These are phyloP conservation scores for Arachis monticola DNA, from an alignment of 331 rosid species.

Conservation along the genomic window DNA sequence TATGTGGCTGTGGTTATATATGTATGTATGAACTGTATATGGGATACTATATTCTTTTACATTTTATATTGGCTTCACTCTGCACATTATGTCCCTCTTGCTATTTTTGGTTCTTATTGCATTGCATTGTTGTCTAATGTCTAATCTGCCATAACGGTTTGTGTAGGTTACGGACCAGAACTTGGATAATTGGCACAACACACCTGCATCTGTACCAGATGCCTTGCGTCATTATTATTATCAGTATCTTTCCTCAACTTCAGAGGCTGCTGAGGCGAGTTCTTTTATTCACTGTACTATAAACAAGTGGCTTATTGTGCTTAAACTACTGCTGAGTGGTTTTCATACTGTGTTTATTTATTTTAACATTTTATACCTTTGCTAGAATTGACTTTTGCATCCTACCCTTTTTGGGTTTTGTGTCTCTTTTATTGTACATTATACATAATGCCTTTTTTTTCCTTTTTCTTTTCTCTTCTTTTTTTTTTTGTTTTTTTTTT, in stretches of 20 bases:
- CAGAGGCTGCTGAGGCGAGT: conserved; percentile 94
- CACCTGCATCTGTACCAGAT: conserved; percentile 94
- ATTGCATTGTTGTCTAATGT: not conserved
- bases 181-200: conserved; percentile 81
- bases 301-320: conserved; percentile 36
- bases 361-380: not conserved
- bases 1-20: not conserved
- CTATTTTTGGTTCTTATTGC: conserved; percentile 28
- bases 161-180: conserved; percentile 86
- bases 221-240: conserved; percentile 97
- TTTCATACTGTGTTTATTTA: not conserved
- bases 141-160: conserved; percentile 36
- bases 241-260: conserved; percentile 88
- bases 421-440: not conserved
- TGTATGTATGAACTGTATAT: conserved; percentile 10
- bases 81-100: not conserved
- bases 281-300: conserved; percentile 37
- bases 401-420: conserved; percentile 23
- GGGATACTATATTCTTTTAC: not conserved
- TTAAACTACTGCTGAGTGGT: conserved; percentile 7
- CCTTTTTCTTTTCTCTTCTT: not conserved
- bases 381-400: conserved; percentile 16
- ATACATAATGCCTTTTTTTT: not conserved
- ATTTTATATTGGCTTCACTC: not conserved
- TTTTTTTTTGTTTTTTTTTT: not conserved